Conservation (phyloP, 108 stramenopile species). For the Skeletonema tropicum region DNA sequence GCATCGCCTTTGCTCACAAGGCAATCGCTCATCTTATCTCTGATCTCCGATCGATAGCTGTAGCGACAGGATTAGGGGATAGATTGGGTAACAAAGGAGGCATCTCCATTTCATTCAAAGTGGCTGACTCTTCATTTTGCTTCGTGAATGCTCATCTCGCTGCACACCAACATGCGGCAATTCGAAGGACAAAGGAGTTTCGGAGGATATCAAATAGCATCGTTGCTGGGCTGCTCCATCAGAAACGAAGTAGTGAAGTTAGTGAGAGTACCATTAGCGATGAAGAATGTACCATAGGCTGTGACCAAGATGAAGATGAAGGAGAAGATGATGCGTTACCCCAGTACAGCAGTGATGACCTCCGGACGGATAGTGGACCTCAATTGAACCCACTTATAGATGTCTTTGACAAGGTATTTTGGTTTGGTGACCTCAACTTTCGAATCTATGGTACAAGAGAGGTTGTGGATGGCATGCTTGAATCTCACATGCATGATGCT, state of each 20-base stretch:
- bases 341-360: slow-evolving; percentile 42
- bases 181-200: slow-evolving; percentile 47
- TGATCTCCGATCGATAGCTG: slow-evolving; percentile 30
- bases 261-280: slow-evolving; percentile 2
- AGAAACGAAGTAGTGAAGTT: background rate
- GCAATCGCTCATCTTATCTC: slow-evolving; percentile 41
- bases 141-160: slow-evolving; percentile 95
- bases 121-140: slow-evolving; percentile 85
- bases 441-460: slow-evolving; percentile 80
- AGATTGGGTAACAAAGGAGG: slow-evolving; percentile 98
- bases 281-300: slow-evolving; percentile 55
- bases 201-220: slow-evolving; percentile 39
- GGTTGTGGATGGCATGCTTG: slow-evolving; percentile 59
- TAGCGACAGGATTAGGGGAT: slow-evolving; percentile 41
- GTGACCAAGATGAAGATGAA: slow-evolving; percentile 78
- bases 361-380: slow-evolving; percentile 67
- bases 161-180: slow-evolving; percentile 80
- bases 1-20: slow-evolving; percentile 39
- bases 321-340: too few relatives aligned
- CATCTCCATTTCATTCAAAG: slow-evolving; percentile 73
- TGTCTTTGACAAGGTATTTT: slow-evolving; percentile 90
- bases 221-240: slow-evolving; percentile 14
- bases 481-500: slow-evolving; percentile 59
- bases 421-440: slow-evolving; percentile 96
- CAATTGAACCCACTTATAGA: slow-evolving; percentile 53